Percentiles rank a stretch among this genome's conserved stretches.
These are phyloP conservation scores for Ascochyta fabae DNA, from an alignment of 2,329 filamentous ascomycete species.

Conservation along the genomic window DNA sequence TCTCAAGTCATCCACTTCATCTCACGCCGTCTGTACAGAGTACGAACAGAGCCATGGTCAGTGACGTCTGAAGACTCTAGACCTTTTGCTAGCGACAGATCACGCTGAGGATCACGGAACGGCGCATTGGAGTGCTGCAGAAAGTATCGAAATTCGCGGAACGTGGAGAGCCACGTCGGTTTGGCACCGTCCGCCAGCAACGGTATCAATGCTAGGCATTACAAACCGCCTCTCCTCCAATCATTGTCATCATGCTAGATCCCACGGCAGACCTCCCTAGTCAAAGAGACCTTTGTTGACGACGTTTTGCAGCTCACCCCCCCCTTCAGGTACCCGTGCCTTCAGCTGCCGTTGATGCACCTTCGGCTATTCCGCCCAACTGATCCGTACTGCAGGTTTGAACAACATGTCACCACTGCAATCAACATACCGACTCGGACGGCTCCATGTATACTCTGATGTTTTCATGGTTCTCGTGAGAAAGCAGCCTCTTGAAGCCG, in stretches of 20 bases:
- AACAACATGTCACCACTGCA: background rate
- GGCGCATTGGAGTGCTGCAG: constrained; percentile 23
- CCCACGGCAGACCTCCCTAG: constrained; percentile 22
- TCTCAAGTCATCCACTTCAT: constrained; percentile 1
- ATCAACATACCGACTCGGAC: constrained; percentile 15
- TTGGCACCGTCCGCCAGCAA: constrained; percentile 29
- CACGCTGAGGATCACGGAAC: constrained; percentile 18
- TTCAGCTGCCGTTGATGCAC: constrained; percentile 4
- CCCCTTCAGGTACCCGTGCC: constrained; percentile 21
- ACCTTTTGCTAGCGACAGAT: constrained; percentile 23
- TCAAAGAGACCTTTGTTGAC: background rate
- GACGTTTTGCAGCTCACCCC: constrained; percentile 2
- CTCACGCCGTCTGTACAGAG: background rate
- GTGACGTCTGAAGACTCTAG: constrained; percentile 11
- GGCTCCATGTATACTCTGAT: constrained; percentile 1
- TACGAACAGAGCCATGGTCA: background rate
- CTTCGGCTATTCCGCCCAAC: background rate
- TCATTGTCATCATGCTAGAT: constrained; percentile 11
- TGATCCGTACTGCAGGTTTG: background rate
- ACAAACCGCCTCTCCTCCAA: constrained; percentile 17
- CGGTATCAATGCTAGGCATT: constrained; percentile 23
- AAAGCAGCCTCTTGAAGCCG: constrained; percentile 19
- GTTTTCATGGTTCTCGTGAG: constrained; percentile 21
- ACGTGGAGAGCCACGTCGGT: constrained; percentile 42
- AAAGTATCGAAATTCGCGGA: constrained; percentile 29